Evolutionary conservation across 192 early-diverging fungal species (phyloP), one percentile per base, ranked within the genome.

Genomic region (Dimargaris verticillata): DNA sequence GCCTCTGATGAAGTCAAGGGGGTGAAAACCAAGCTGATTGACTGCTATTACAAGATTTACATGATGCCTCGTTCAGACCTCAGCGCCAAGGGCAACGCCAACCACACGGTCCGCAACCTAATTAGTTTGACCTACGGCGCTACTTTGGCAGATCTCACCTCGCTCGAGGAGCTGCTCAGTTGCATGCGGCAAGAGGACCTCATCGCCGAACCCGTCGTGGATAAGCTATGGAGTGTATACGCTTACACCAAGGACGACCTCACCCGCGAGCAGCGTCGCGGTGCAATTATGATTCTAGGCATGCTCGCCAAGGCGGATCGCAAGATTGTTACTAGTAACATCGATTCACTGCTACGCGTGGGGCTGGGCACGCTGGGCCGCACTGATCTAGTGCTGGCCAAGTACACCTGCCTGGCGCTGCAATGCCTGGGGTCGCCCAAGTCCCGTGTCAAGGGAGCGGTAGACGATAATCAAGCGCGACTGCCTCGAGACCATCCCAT

Each of bases 141-240:
- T 5, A 92, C 86, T 20, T 70, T 97, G 62, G 90, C 95, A 0
- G 92, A 99, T 69, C 73, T 95, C 28, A 97, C 91, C 0, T 97
- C 93, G 5, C 74, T 99, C 29, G 96, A 99, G 60, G 85, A 94
- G 70, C 72, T 99, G 5, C 67, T 99, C 29, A 83, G 81, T 28
- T 83, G 80, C 15, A 79, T 95, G 66, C 79, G 89, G 72, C 53
- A 68, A n/a, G 81, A 83, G 43, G 59, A 66, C 0, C 66, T 69
- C 61, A 87, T 99, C 42, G 65, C 80, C 15, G 70, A 76, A 6
- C 64, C 75, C 13, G 81, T 93, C 0, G 69, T 93, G 26, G 81
- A 83, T 42, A 81, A 85, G 57, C 76, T 99, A 17, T 92, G 97
- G 86, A 76, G 76, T 29, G 82, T 87, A 14, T 89, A 87, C 64